phyloP scores from a whole-genome alignment of 192 early-diverging fungal species.

The Backusella parvicylindrica region DNA sequence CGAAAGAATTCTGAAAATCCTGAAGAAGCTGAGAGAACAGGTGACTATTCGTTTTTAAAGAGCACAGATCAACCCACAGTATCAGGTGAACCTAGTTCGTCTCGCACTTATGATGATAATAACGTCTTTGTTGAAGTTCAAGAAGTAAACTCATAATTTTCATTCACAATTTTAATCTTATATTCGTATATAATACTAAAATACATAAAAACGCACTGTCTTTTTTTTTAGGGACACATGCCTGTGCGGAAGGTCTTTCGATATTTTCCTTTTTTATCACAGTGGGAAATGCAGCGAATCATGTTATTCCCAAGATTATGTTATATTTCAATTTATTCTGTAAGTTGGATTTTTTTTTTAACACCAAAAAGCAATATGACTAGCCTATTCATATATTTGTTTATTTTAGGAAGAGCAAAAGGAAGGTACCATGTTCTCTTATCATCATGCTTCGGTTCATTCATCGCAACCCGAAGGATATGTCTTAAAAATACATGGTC shows the following conservation, averaged over 20 bases:
- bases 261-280: conserved; percentile 40
- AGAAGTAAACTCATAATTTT: not conserved
- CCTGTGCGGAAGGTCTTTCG: conserved; percentile 37
- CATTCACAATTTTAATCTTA: not conserved
- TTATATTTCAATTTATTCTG: conserved; percentile 42
- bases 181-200: not conserved
- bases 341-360: not conserved
- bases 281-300: conserved; percentile 44
- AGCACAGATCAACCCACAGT: not conserved
- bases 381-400: not conserved
- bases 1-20: conserved; percentile 1
- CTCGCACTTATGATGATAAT: not conserved
- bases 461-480: conserved; percentile 15
- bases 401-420: conserved; percentile 8
- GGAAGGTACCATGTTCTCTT: conserved; percentile 13
- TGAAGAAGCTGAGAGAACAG: not conserved
- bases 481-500: conserved; percentile 30
- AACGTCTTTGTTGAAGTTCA: conserved; percentile 32
- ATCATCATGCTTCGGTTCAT: conserved; percentile 23
- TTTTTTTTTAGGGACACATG: conserved; percentile 28
- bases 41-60: conserved; percentile 2
- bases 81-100: not conserved
- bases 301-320: conserved; percentile 36
- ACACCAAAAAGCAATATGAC: not conserved
- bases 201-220: not conserved